Base-by-base conservation (phyloP, 805 yeast species). In the Saccharomyces kudriavzevii region DNA sequence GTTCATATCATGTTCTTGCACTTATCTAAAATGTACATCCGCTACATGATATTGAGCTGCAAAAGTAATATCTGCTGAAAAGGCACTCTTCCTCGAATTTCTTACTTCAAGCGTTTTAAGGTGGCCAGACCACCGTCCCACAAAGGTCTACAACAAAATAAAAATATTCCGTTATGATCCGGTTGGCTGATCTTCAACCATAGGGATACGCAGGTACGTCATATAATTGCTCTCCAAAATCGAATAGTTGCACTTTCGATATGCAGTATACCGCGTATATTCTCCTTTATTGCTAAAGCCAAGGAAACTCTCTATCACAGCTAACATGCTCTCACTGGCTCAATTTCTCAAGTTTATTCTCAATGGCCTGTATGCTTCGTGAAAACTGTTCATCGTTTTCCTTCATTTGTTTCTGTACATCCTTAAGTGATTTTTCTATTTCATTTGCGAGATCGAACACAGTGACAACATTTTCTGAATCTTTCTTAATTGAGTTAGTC, bases 381-480 rank as follows among this genome's bases (percentile, higher is more conserved):
- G 55, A 49, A 49, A 68, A 65, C 11, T 58, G 60, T 22, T 54
- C 52, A 40, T 67, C 69, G 40, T 64, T 62, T 2, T 48, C 50
- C 5, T 56, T 48, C 17, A 62, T 49, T n/a, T 56, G 54, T 3
- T 52, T 35, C 49, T 60, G 52, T 5, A 67, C 50, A 17, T 57
- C 60, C 22, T 56, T 54, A 27, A 68, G 45, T 0, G 65, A 53
- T 29, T 58, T 56, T 52, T 68, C 68, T 24, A 68, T 64, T 11
- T 61, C 64, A 22, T 58, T 57, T 0, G 68, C 61, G n/a, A 68
- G 49, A 28, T 68, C 68, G 52, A 60, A 68, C 2, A 68, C 59
- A 4, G 68, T 66, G 3, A 58, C 58, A 5, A 47, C 53, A n/a
- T 52, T 56, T 29, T 53, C 53, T 14, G 40, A 26, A 27, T 49